Base-by-base conservation (phyloP, 805 yeast species). In the Candida gorgasii region DNA sequence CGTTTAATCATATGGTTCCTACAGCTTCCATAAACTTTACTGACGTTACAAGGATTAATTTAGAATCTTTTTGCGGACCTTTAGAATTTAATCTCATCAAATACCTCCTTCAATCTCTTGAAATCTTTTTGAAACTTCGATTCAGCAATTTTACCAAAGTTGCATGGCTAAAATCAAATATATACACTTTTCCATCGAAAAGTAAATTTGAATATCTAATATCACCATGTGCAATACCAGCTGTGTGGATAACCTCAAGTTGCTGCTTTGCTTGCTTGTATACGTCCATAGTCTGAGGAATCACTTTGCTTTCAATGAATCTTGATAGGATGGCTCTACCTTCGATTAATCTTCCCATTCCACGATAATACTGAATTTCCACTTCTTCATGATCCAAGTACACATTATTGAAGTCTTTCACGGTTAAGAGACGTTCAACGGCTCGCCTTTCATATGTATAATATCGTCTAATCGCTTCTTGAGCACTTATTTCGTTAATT, bases 151-250 rank as follows among this genome's bases (percentile, higher is more conserved):
- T n/a, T 27, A 12, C 14, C 37, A 33, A 33, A n/a, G 20, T 11
- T n/a, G 24, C 8, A 22, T 36, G 40, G 13, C 40, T 36, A 31
- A 36, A 36, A 13, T 36, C 40, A 22, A 14, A 26, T 4, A 36
- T 6, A 36, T 36, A 36, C 19, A 26, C 22, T 14, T 27, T 36
- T 11, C 17, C 18, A 5, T 13, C 28, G 12, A 36, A 15, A 16
- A 36, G 28, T 12, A 36, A 5, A 13, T 36, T 36, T 4, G 5
- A 9, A n/a, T 11, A 16, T 16, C 23, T 24, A 8, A 36, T 27
- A 26, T 26, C 29, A 5, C 29, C 29, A 26, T 26, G 29, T 8
- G 12, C 12, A n/a, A 26, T 26, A 11, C 14, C 14, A 26, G 12
- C 14, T 5, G 6, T 6, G 12, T 26, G 29, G 6, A 26, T 11